phyloP scores from a whole-genome alignment of 1,284 basidiomycete species.

The Lentinula novae-zelandiae region DNA sequence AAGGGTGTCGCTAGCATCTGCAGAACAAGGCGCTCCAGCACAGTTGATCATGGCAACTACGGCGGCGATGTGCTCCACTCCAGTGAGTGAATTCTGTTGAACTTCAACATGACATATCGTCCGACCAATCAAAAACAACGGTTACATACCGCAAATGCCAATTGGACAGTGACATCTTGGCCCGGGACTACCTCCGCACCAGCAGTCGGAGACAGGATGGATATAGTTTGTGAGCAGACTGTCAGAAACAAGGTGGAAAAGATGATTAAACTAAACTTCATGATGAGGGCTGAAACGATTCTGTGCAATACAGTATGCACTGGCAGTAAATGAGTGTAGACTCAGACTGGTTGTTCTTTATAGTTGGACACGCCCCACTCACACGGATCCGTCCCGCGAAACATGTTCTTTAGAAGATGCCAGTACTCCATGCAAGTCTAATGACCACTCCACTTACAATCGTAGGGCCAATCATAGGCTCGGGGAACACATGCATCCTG shows the following conservation, averaged over 20 bases:
- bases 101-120: too few relatives aligned
- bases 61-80: conserved; percentile 13
- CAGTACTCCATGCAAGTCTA: background rate
- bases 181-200: conserved; percentile 7
- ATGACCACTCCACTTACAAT: background rate
- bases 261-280: conserved; percentile 9
- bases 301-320: background rate
- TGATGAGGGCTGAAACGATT: background rate
- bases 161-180: conserved; percentile 12
- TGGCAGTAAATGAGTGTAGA: background rate
- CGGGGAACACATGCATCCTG: background rate
- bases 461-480: background rate
- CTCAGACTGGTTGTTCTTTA: background rate
- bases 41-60: conserved; percentile 12
- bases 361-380: background rate
- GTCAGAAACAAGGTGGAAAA: conserved; percentile 5
- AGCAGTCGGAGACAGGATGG: conserved; percentile 5
- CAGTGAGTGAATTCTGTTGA: conserved; percentile 13
- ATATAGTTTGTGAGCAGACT: conserved; percentile 12
- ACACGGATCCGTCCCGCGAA: background rate
- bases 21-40: conserved; percentile 7
- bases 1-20: conserved; percentile 3
- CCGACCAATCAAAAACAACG: background rate
- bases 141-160: conserved; percentile 12
- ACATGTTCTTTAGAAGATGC: background rate